Evolutionary conservation across 208 protist species (phyloP).

Genomic region (Spongospora subterranea): DNA sequence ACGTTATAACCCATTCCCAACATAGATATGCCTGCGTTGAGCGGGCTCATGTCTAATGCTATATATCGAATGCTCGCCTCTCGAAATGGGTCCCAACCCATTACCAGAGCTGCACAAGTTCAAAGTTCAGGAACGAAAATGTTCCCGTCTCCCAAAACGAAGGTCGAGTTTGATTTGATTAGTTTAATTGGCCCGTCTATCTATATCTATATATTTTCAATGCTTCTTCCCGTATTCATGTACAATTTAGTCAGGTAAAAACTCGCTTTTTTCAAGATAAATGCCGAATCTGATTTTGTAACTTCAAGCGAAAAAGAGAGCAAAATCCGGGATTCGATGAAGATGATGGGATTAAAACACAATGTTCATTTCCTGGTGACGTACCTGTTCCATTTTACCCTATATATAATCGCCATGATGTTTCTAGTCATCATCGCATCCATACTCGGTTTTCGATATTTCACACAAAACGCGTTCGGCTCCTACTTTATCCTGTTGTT

Average conservation of each 20-base stretch:
- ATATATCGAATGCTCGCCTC: neutral
- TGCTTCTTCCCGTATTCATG: neutral
- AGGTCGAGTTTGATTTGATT: neutral
- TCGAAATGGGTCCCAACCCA: neutral
- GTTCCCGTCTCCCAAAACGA: neutral
- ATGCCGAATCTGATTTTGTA: too few relatives aligned
- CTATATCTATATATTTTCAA: neutral
- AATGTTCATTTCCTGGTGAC: neutral
- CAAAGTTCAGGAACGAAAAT: neutral
- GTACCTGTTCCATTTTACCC: neutral
- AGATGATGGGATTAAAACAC: neutral
- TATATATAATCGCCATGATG: neutral
- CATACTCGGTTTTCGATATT: conserved; percentile 9
- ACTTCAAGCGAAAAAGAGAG: neutral
- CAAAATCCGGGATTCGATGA: neutral
- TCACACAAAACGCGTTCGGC: neutral
- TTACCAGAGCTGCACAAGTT: neutral
- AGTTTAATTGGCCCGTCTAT: neutral
- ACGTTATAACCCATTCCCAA: neutral
- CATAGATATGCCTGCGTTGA: neutral
- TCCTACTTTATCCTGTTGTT: neutral
- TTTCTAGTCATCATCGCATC: neutral
- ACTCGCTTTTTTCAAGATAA: neutral
- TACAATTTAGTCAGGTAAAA: neutral
- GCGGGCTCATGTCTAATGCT: neutral